Percentiles rank a stretch among this genome's conserved stretches.
Conservation (phyloP, 1,284 basidiomycete genomes). For the Schizopora paradoxa region DNA sequence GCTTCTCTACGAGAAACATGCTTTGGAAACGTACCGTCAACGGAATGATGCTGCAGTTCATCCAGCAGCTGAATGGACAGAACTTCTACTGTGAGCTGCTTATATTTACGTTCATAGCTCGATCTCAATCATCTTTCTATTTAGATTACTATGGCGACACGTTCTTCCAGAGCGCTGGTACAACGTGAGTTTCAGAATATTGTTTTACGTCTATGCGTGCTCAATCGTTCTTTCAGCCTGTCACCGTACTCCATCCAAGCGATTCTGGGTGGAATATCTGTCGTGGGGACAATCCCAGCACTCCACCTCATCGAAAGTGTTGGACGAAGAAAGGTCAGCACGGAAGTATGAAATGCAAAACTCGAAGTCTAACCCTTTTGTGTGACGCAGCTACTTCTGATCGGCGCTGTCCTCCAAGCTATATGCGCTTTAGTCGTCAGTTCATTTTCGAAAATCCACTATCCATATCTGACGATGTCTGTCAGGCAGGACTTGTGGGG, state of each 20-base stretch:
- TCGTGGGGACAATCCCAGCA: constrained; percentile 60
- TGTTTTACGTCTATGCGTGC: background rate
- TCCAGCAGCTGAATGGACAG: constrained; percentile 75
- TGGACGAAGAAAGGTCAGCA: constrained; percentile 53
- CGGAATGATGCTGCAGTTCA: constrained; percentile 79
- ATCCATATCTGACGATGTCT: constrained; percentile 10
- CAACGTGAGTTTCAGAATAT: constrained; percentile 35
- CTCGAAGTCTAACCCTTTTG: constrained; percentile 6
- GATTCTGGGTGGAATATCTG: constrained; percentile 65
- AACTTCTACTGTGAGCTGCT: constrained; percentile 70
- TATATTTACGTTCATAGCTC: background rate
- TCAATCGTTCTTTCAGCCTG: constrained; percentile 35
- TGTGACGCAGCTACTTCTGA: constrained; percentile 59
- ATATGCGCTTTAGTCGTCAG: constrained; percentile 56
- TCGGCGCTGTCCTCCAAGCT: constrained; percentile 61
- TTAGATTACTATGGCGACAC: constrained; percentile 73
- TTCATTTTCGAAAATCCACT: constrained; percentile 9
- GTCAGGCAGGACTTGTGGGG: constrained; percentile 63
- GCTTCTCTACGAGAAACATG: constrained; percentile 64
- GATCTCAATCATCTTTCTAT: background rate
- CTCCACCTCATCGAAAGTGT: constrained; percentile 60
- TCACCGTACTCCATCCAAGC: constrained; percentile 69
- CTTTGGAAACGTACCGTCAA: constrained; percentile 70
- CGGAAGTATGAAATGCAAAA: background rate
- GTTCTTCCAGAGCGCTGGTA: constrained; percentile 75